Percentiles rank a stretch among this genome's conserved stretches.
Evolutionary conservation across 768 basidiomycete species (phyloP).

Genomic region (Lenzites betulinus): DNA sequence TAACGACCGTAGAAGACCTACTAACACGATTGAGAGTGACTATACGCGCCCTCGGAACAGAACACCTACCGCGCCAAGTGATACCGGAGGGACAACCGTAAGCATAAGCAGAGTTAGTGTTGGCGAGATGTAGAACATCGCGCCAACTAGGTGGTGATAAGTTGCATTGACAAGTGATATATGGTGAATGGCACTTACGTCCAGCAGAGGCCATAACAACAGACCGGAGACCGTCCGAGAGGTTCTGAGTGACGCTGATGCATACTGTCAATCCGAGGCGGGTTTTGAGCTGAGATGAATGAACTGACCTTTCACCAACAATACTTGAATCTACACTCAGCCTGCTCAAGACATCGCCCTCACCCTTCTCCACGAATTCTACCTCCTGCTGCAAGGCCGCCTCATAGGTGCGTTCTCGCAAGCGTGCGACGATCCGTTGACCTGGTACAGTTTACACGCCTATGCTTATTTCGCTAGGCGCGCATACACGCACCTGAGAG

Average conservation of each 20-base stretch:
- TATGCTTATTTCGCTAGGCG: background rate
- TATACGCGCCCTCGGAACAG: slow-evolving; percentile 27
- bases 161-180: background rate
- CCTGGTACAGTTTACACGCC: slow-evolving; percentile 38
- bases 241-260: slow-evolving; percentile 69
- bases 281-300: background rate
- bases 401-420: slow-evolving; percentile 79
- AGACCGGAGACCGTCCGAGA: slow-evolving; percentile 80
- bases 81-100: slow-evolving; percentile 85
- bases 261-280: slow-evolving; percentile 1
- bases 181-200: slow-evolving; percentile 48
- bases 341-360: slow-evolving; percentile 91
- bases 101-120: slow-evolving; percentile 92
- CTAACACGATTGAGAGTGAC: slow-evolving; percentile 15
- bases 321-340: slow-evolving; percentile 91
- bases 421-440: slow-evolving; percentile 87
- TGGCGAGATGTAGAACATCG: slow-evolving; percentile 93
- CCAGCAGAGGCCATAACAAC: slow-evolving; percentile 94
- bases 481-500: slow-evolving; percentile 60
- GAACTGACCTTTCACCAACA: slow-evolving; percentile 81
- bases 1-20: slow-evolving; percentile 97
- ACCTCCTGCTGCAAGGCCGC: slow-evolving; percentile 90
- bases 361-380: slow-evolving; percentile 89
- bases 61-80: slow-evolving; percentile 72
- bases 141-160: slow-evolving; percentile 59